Evolutionary conservation across 1,284 basidiomycete genomes (phyloP).

Genomic region (Neolentinus lepideus): DNA sequence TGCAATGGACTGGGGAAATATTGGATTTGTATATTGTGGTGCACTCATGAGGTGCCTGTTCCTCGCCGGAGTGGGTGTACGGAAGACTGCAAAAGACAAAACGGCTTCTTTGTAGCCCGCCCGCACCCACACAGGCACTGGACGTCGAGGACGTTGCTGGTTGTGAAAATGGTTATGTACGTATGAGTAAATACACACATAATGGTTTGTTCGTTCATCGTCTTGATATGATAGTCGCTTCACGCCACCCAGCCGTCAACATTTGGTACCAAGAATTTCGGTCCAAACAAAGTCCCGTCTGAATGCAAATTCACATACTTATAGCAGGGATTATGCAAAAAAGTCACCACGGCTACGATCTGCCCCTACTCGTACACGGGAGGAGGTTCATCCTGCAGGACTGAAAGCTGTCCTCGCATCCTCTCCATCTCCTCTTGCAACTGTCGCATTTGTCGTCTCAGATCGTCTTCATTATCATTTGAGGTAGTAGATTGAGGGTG

Average conservation of each 20-base stretch:
- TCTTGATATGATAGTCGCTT: too few species aligned
- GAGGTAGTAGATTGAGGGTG: neutral
- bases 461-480: neutral
- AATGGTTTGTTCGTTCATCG: too few species aligned
- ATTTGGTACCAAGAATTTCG: too few species aligned
- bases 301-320: too few species aligned
- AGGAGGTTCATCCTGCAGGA: neutral
- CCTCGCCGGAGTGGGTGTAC: conserved; percentile 25
- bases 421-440: neutral
- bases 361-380: neutral
- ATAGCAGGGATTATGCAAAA: neutral
- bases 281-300: too few species aligned
- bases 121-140: too few species aligned
- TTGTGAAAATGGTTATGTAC: too few species aligned
- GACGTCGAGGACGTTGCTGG: too few species aligned
- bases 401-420: neutral
- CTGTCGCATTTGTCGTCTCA: neutral
- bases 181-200: too few species aligned
- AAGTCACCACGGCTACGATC: neutral
- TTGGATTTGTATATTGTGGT: conserved; percentile 45
- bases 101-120: neutral
- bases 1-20: conserved; percentile 46
- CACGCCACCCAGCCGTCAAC: too few species aligned
- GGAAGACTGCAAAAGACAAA: neutral
- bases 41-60: conserved; percentile 33